A percentile compares a stretch with the other conserved stretches of the same genome.
These are phyloP conservation scores for Penicillium hordei DNA, from an alignment of 2,329 filamentous ascomycete genomes.

Conservation along the genomic window DNA sequence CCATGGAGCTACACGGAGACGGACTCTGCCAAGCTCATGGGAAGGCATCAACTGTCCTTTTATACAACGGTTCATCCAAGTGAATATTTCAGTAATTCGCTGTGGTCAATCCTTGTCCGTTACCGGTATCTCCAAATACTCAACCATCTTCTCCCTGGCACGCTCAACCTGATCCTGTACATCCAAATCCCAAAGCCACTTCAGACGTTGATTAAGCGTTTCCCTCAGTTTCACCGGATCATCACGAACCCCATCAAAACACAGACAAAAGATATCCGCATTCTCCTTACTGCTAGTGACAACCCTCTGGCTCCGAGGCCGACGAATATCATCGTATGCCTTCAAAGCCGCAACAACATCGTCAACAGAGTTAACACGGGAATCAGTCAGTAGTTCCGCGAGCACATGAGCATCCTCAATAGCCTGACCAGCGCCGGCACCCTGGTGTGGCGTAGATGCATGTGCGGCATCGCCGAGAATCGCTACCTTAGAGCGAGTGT, in stretches of 20 bases:
- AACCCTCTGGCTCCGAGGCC: constrained; percentile 52
- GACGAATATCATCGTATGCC: constrained; percentile 53
- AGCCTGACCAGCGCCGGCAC: constrained; percentile 41
- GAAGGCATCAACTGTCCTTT: not conserved
- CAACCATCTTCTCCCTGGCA: constrained; percentile 22
- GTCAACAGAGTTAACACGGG: constrained; percentile 24
- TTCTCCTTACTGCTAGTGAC: constrained; percentile 53
- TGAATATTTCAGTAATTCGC: no score
- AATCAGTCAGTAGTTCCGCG: constrained; percentile 49
- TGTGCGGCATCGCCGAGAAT: constrained; percentile 44
- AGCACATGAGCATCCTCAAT: constrained; percentile 42
- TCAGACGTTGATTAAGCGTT: constrained; percentile 26
- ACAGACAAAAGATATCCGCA: constrained; percentile 34
- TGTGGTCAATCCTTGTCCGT: not conserved
- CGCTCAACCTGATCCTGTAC: constrained; percentile 29
- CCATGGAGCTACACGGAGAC: not conserved
- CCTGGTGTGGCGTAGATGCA: constrained; percentile 40
- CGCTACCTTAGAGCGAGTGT: constrained; percentile 28
- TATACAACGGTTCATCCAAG: not conserved
- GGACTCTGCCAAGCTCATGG: not conserved
- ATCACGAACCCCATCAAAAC: constrained; percentile 26
- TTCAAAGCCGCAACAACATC: constrained; percentile 50
- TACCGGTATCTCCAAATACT: not conserved
- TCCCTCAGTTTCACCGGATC: constrained; percentile 28
- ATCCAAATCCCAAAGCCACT: constrained; percentile 39